Base-by-base conservation (phyloP, 2,329 filamentous ascomycete species). In the Ilyonectria destructans region DNA sequence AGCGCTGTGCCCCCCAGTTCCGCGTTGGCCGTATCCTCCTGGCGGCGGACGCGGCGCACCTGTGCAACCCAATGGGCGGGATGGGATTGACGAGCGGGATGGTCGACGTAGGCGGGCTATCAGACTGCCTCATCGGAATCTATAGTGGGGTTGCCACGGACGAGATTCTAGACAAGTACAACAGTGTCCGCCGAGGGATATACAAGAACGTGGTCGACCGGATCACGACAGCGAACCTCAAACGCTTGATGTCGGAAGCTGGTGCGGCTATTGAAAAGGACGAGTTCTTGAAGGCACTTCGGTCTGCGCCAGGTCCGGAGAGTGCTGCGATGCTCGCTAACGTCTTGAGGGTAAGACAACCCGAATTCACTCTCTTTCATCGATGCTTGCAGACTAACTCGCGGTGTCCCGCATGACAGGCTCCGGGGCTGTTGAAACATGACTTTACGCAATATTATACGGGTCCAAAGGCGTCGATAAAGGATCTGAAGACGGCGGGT, bases 101-200 rank as follows among this genome's bases (percentile, higher is more conserved):
- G n/a, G 23, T 19, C 43, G 58, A 61, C 51, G 48, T 61, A 15
- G 58, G 31, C 13, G 33, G 58, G 6, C 33, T 61, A 5, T 45
- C 48, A 9, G 58, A 61, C 23, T 61, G 58, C 48, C 40, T 61
- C 29, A 52, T 52, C 31, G 58, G 58, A 12, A 51, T 35, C 15
- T n/a, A 26, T 7, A 2, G n/a, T 29, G 48, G 48, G 15, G 7
- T 19, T 9, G 58, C 58, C 6, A 19, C 10, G 6, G 46, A 43
- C 4, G 35, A 52, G 10, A 54, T 61, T 26, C 33, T 61, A 26
- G 58, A 61, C 5, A 23, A 49, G n/a, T 61, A 52, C 23, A 43
- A 49, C 21, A 26, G n/a, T 8, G 31, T 61, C 8, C 46, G 58
- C 40, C 40, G 21, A 29, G 58, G 23, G 31, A 51, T 51, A 85